A percentile compares a stretch with the other conserved stretches of the same genome.
phyloP scores from a whole-genome alignment of 2,329 filamentous ascomycete genomes.

The Trichoderma sp. region DNA sequence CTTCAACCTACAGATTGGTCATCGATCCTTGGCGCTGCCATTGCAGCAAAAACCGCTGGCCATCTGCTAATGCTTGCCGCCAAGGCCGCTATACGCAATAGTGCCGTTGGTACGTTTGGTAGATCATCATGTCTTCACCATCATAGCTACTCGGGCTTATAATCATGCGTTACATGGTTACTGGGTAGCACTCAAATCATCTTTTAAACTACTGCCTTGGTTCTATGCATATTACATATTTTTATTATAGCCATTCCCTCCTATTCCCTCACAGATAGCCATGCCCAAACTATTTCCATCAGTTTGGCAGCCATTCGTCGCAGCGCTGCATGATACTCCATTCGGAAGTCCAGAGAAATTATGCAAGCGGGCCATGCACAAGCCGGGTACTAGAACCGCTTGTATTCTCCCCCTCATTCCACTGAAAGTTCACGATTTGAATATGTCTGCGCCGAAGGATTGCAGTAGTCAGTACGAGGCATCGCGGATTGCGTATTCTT shows the following conservation, averaged over 20 bases:
- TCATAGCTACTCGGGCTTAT: too few relatives aligned
- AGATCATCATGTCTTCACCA: too few relatives aligned
- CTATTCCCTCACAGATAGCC: not conserved
- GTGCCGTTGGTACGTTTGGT: not conserved
- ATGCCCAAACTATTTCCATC: not conserved
- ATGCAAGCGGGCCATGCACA: not conserved
- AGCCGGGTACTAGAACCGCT: not conserved
- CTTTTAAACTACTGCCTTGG: not conserved
- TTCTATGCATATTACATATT: not conserved
- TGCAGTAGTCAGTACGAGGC: not conserved
- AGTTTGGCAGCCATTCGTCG: not conserved
- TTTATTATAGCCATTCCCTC: not conserved
- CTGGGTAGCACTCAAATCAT: not conserved
- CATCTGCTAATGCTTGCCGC: too few relatives aligned
- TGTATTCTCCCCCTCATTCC: not conserved
- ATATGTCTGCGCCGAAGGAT: not conserved
- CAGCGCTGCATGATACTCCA: not conserved
- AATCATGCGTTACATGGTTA: not conserved
- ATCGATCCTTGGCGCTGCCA: not conserved
- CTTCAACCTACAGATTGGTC: not conserved
- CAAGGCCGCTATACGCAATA: not conserved
- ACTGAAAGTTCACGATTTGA: not conserved
- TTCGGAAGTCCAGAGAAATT: not conserved
- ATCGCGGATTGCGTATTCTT: not conserved
- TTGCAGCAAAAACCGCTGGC: too few relatives aligned